phyloP scores from a whole-genome alignment of 2,329 filamentous ascomycete species.

The Pyrenochaeta sp. region DNA sequence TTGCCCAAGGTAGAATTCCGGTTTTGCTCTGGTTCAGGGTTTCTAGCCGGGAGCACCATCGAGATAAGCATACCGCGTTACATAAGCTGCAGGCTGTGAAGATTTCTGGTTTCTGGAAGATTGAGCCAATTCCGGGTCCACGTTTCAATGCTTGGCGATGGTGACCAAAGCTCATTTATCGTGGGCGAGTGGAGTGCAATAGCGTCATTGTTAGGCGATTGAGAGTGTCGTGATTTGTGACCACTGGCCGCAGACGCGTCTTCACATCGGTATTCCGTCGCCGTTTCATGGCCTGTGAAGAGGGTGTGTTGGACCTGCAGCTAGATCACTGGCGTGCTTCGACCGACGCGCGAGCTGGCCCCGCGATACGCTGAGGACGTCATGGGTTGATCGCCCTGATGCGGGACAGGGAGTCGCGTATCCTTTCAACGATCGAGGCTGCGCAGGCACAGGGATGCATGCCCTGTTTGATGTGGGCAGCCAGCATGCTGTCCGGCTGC shows the following conservation, averaged over 20 bases:
- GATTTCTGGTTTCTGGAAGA: too few relatives aligned
- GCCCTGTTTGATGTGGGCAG: conserved; percentile 38
- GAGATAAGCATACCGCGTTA: too few relatives aligned
- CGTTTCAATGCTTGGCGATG: too few relatives aligned
- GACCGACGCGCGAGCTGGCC: conserved; percentile 17
- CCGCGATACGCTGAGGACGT: conserved; percentile 31
- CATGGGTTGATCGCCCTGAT: conserved; percentile 35
- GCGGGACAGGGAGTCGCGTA: conserved; percentile 32
- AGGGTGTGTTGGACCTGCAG: conserved; percentile 20
- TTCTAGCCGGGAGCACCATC: too few relatives aligned
- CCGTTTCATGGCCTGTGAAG: conserved; percentile 8
- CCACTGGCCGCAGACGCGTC: conserved; percentile 13
- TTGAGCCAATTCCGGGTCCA: too few relatives aligned
- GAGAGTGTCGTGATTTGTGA: conserved; percentile 11
- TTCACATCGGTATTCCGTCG: conserved; percentile 4
- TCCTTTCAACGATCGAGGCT: conserved; percentile 24
- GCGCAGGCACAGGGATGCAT: conserved; percentile 34
- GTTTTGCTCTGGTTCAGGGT: too few relatives aligned
- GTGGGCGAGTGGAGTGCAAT: conserved; percentile 21
- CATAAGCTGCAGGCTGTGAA: too few relatives aligned
- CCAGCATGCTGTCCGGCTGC: conserved; percentile 27
- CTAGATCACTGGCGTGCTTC: conserved; percentile 26
- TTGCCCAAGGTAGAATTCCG: too few relatives aligned
- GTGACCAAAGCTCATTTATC: background rate
- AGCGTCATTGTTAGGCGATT: conserved; percentile 16